Evolutionary conservation across 2,329 filamentous ascomycete genomes (phyloP).

Genomic region (Ophiostoma angusticollis): DNA sequence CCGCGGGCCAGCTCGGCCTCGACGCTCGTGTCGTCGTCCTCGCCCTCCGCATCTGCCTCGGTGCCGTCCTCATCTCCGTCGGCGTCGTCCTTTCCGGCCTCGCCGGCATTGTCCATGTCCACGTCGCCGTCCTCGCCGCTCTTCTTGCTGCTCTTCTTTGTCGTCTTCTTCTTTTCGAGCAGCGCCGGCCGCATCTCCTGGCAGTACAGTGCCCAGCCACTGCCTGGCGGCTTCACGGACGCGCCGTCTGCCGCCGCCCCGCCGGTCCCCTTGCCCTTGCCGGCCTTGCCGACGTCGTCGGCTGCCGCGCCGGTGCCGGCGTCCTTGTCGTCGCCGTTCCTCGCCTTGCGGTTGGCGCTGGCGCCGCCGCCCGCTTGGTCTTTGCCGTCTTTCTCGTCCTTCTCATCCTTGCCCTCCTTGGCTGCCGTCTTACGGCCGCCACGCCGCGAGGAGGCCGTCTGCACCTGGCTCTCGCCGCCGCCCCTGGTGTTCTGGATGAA

Average conservation of each 20-base stretch:
- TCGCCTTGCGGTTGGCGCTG: no score
- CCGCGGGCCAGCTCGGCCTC: conserved; percentile 42
- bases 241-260: conserved; percentile 21
- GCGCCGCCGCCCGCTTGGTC: no score
- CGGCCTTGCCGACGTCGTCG: not conserved
- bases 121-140: conserved; percentile 23
- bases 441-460: conserved; percentile 15
- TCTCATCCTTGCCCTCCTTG: conserved; percentile 18
- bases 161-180: conserved; percentile 31
- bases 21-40: no score
- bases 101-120: conserved; percentile 24
- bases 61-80: conserved; percentile 10
- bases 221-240: conserved; percentile 30
- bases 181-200: conserved; percentile 33
- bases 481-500: conserved; percentile 34
- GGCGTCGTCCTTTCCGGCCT: conserved; percentile 17
- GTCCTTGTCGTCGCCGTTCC: no score
- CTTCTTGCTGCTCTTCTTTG: conserved; percentile 19
- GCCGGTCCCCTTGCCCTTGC: not conserved
- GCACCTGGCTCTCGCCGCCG: conserved; percentile 21
- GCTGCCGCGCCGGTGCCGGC: no score
- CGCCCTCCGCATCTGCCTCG: conserved; percentile 1
- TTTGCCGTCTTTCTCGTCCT: conserved; percentile 18
- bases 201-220: conserved; percentile 44
- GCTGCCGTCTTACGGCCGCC: conserved; percentile 8